A percentile compares a stretch with the other conserved stretches of the same genome.
Evolutionary conservation across 2,329 filamentous ascomycete genomes (phyloP).

Genomic region (Ophiostoma ips): DNA sequence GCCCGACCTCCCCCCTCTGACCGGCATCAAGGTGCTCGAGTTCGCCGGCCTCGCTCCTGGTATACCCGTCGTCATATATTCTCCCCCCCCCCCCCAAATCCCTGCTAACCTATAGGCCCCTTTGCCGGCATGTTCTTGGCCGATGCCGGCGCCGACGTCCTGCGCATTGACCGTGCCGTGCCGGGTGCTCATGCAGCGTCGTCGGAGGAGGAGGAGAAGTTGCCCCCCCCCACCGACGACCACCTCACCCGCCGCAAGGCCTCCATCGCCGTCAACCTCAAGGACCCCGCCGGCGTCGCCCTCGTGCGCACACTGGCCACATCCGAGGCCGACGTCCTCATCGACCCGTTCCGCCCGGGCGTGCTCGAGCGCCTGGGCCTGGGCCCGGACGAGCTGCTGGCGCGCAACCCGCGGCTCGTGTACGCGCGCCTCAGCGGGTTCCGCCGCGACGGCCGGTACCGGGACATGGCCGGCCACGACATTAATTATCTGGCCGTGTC

Average conservation of each 20-base stretch:
- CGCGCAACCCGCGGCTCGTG: constrained; percentile 60
- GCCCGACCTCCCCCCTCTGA: constrained; percentile 27
- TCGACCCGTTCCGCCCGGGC: constrained; percentile 87
- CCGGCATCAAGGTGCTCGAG: constrained; percentile 43
- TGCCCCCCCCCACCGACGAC: constrained; percentile 40
- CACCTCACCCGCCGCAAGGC: constrained; percentile 67
- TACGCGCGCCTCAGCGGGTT: constrained; percentile 85
- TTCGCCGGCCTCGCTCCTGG: constrained; percentile 50
- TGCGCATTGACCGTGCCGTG: constrained; percentile 63
- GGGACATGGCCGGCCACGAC: constrained; percentile 81
- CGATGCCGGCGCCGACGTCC: constrained; percentile 76
- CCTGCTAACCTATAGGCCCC: constrained; percentile 36
- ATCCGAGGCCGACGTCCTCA: constrained; percentile 60
- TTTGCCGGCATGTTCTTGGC: constrained; percentile 81
- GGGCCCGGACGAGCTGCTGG: constrained; percentile 52
- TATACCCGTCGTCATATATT: no score
- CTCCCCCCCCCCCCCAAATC: no score
- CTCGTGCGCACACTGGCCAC: constrained; percentile 54
- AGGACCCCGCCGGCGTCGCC: constrained; percentile 45
- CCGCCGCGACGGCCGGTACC: constrained; percentile 72
- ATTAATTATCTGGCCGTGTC: constrained; percentile 93
- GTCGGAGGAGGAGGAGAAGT: constrained; percentile 19
- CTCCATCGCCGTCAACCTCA: constrained; percentile 69
- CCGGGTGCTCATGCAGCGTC: constrained; percentile 25
- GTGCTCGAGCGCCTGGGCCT: constrained; percentile 77